Evolutionary conservation across 202 grass and related monocot species (phyloP).

Genomic region (Brachypodium distachyon): DNA sequence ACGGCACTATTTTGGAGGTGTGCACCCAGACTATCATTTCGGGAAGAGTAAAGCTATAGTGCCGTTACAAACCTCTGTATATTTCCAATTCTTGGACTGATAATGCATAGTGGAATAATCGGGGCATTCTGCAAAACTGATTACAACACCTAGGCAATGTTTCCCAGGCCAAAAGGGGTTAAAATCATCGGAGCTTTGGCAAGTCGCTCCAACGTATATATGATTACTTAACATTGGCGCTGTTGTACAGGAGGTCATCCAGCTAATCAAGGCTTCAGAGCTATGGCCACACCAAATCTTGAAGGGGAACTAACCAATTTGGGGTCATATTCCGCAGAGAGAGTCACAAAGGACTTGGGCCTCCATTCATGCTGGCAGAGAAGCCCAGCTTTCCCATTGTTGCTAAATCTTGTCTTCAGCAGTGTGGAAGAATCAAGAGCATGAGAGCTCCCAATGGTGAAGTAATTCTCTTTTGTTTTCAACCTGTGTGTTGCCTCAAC

Average conservation of each 20-base stretch:
- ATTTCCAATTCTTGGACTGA: constrained; percentile 25
- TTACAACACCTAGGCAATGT: constrained; percentile 21
- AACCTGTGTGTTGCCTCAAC: constrained; percentile 71
- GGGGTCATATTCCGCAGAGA: constrained; percentile 76
- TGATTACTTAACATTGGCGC: constrained; percentile 10
- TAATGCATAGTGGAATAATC: constrained; percentile 5
- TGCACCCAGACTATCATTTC: neutral
- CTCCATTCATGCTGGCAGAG: constrained; percentile 87
- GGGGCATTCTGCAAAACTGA: constrained; percentile 33
- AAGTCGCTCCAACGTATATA: constrained; percentile 14
- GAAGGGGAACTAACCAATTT: constrained; percentile 54
- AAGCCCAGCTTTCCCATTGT: constrained; percentile 49
- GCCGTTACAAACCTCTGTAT: constrained; percentile 23
- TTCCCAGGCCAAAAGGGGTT: constrained; percentile 9
- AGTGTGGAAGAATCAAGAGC: constrained; percentile 49
- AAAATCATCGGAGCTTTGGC: neutral
- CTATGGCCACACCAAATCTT: constrained; percentile 56
- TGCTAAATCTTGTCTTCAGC: constrained; percentile 64
- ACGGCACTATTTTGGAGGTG: neutral
- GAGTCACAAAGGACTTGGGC: constrained; percentile 58
- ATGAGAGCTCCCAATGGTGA: constrained; percentile 69
- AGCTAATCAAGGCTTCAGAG: constrained; percentile 58
- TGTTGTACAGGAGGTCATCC: constrained; percentile 22
- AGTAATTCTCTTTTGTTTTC: constrained; percentile 70
- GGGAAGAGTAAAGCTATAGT: neutral